Conservation (phyloP, 2,329 filamentous ascomycete genomes). For the Amylocarpus encephaloides region DNA sequence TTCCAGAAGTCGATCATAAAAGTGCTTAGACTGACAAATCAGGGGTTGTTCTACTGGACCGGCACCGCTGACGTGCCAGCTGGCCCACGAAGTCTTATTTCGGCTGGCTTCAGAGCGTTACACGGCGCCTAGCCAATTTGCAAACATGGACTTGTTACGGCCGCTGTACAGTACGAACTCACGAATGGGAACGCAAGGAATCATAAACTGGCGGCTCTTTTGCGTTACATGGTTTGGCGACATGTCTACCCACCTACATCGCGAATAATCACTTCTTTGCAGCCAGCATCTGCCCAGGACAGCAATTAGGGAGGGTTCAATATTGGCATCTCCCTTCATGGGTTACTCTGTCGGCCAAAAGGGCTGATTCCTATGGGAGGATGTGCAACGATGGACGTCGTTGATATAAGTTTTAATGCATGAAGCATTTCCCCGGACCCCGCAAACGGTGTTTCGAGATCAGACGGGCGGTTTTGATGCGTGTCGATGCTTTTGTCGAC, state of each 20-base stretch:
- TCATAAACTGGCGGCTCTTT: not conserved
- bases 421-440: too few relatives aligned
- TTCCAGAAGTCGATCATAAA: not conserved
- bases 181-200: not conserved
- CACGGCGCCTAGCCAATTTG: constrained; percentile 32
- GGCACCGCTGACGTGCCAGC: constrained; percentile 63
- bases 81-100: constrained; percentile 50
- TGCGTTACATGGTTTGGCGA: not conserved
- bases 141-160: not conserved
- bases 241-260: too few relatives aligned
- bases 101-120: constrained; percentile 52
- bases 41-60: constrained; percentile 78
- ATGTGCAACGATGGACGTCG: too few relatives aligned
- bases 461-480: not conserved
- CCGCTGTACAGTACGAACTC: not conserved
- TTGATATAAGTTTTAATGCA: too few relatives aligned
- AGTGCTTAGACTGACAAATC: constrained; percentile 7
- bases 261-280: too few relatives aligned
- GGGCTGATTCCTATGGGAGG: too few relatives aligned
- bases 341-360: too few relatives aligned
- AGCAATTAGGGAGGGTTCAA: too few relatives aligned
- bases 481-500: not conserved
- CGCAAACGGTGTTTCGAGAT: too few relatives aligned
- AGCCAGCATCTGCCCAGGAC: too few relatives aligned
- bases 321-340: too few relatives aligned